Base-by-base conservation (phyloP, 352 stramenopile species). In the Plasmopara muralis region DNA sequence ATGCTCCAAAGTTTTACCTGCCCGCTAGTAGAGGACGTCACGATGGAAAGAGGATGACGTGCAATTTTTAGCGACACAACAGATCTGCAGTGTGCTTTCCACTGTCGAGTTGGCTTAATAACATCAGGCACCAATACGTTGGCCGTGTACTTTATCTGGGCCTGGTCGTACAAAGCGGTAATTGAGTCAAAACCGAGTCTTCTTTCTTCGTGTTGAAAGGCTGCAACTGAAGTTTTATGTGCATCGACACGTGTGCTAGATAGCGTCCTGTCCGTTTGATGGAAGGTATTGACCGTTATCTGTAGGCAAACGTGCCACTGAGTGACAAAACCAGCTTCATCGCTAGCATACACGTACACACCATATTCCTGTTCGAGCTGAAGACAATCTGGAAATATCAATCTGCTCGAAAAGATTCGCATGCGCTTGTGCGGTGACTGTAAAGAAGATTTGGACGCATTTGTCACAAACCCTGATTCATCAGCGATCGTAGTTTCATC, bases 121-220 rank as follows among this genome's bases (percentile, higher is more conserved):
- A 25, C 20, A 25, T 25, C 20, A 25, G 20, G 20, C 20, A 25
- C 20, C 20, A 25, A 3, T 25, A 25, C 20, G 3, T 25, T 25
- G 20, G 20, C 20, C 20, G 20, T 25, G 20, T 25, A 25, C 31
- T 49, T 60, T 35, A 61, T 43, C 5, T 50, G 34, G 10, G 64
- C 70, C 20, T 77, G 75, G 10, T 68, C 60, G 47, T 82, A 75
- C 2, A 87, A 61, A 10, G 68, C 68, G 14, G 59, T 62, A 16
- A 87, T 57, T 0, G 72, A 66, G 30, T 85, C 72, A 43, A 80
- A 82, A 8, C 20, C 20, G 20, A 25, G 20, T 25, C 20, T 25
- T 3, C 1, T 25, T 25, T 25, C 20, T 25, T 25, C 20, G 20
- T 25, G 20, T 25, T 25, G 20, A 25, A 3, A 25, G 20, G 20